Evolutionary conservation across 1,284 basidiomycete genomes (phyloP).

Genomic region (Microbotryum violaceum): DNA sequence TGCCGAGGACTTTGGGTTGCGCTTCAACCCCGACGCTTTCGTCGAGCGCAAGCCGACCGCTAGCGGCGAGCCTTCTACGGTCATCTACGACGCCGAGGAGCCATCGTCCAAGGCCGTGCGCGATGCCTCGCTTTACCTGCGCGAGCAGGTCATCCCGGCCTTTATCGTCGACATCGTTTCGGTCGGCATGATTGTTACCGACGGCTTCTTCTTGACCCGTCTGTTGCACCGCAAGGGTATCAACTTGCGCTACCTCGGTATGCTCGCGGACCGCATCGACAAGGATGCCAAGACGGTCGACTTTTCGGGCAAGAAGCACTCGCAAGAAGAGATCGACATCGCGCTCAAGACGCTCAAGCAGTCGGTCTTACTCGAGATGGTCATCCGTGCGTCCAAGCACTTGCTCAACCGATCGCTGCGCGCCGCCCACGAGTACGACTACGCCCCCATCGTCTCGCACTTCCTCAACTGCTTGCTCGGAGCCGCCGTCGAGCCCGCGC

Average conservation of each 20-base stretch:
- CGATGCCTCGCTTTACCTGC: conserved; percentile 48
- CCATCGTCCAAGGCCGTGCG: conserved; percentile 49
- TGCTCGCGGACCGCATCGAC: conserved; percentile 43
- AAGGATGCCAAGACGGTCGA: conserved; percentile 37
- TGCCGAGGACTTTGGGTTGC: conserved; percentile 46
- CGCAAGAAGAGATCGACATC: conserved; percentile 20
- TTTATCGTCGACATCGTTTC: conserved; percentile 48
- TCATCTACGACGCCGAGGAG: conserved; percentile 46
- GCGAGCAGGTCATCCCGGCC: conserved; percentile 45
- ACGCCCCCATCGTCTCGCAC: conserved; percentile 46
- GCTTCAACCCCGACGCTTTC: conserved; percentile 54
- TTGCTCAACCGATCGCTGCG: conserved; percentile 45
- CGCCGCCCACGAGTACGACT: conserved; percentile 42
- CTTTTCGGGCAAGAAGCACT: conserved; percentile 7
- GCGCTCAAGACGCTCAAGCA: conserved; percentile 39
- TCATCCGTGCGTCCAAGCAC: conserved; percentile 50
- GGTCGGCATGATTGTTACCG: conserved; percentile 44
- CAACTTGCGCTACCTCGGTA: conserved; percentile 54
- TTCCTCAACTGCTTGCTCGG: conserved; percentile 55
- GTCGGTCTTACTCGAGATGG: conserved; percentile 48
- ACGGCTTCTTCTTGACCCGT: conserved; percentile 48
- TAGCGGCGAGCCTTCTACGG: conserved; percentile 7
- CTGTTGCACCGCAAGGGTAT: conserved; percentile 51
- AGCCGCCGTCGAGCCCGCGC: conserved; percentile 42
- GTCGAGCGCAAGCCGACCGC: conserved; percentile 44